A percentile compares a stretch with the other conserved stretches of the same genome.
Evolutionary conservation across 1,284 basidiomycete genomes (phyloP).

Genomic region (Moesziomyces sp.): DNA sequence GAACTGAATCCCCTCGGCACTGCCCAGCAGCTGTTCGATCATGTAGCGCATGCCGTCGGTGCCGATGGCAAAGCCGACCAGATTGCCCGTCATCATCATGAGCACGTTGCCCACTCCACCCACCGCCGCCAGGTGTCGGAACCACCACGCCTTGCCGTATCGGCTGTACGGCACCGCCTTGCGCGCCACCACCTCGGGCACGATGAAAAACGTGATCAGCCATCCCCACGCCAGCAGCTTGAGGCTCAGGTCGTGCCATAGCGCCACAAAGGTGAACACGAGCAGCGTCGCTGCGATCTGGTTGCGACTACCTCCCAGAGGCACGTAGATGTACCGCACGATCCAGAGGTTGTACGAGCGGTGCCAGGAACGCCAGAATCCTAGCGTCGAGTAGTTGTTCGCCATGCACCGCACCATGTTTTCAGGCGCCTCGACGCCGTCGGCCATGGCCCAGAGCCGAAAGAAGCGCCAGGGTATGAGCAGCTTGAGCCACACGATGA

Average conservation of each 20-base stretch:
- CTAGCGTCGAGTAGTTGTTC: slow-evolving; percentile 94
- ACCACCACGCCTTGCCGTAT: slow-evolving; percentile 81
- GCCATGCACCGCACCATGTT: slow-evolving; percentile 98
- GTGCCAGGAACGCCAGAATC: slow-evolving; percentile 98
- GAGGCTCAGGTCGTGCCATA: slow-evolving; percentile 96
- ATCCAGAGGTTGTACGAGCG: slow-evolving; percentile 96
- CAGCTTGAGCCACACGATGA: slow-evolving; percentile 98
- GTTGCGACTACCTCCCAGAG: slow-evolving; percentile 81
- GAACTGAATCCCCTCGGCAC: slow-evolving; percentile 77
- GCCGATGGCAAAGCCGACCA: slow-evolving; percentile 94
- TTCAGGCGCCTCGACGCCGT: slow-evolving; percentile 92
- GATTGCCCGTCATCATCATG: slow-evolving; percentile 91
- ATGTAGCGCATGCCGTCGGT: slow-evolving; percentile 83
- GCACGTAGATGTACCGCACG: slow-evolving; percentile 86
- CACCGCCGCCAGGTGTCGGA: slow-evolving; percentile 83
- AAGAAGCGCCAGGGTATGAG: slow-evolving; percentile 97
- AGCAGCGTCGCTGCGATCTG: slow-evolving; percentile 78
- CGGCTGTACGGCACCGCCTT: slow-evolving; percentile 75
- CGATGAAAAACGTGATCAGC: slow-evolving; percentile 89
- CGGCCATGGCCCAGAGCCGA: slow-evolving; percentile 89
- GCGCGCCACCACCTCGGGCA: slow-evolving; percentile 81
- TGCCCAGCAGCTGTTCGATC: slow-evolving; percentile 75
- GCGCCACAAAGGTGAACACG: slow-evolving; percentile 96
- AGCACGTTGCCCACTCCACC: slow-evolving; percentile 88
- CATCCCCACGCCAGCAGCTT: slow-evolving; percentile 94